These are phyloP conservation scores for Cytospora piceicola DNA, from an alignment of 2,329 filamentous ascomycete genomes.

Conservation along the genomic window DNA sequence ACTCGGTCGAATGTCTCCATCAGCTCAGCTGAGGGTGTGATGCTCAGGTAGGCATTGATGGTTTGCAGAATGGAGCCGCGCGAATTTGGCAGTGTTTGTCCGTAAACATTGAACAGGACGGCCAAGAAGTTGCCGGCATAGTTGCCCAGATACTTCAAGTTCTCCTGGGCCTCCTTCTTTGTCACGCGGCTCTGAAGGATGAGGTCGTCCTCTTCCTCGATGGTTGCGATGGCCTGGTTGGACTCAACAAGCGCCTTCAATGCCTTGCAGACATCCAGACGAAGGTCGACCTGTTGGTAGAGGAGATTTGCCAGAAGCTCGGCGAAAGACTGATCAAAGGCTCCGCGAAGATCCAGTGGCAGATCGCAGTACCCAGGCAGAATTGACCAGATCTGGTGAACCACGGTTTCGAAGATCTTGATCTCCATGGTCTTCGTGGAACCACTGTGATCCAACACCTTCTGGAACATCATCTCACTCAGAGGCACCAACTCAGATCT, in stretches of 20 bases:
- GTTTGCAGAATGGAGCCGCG: conserved; percentile 89
- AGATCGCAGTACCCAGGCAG: conserved; percentile 94
- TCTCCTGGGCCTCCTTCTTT: conserved; percentile 74
- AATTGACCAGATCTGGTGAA: conserved; percentile 93
- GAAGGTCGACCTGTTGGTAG: conserved; percentile 87
- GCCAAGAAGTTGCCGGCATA: conserved; percentile 90
- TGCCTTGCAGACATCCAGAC: conserved; percentile 83
- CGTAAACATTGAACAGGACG: conserved; percentile 99
- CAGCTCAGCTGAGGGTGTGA: conserved; percentile 77
- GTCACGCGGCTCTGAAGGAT: conserved; percentile 78
- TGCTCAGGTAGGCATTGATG: conserved; percentile 92
- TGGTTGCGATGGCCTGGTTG: conserved; percentile 76
- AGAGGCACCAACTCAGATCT: conserved; percentile 83
- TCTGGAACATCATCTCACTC: conserved; percentile 88
- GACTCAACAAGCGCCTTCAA: conserved; percentile 89
- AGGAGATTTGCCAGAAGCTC: conserved; percentile 89
- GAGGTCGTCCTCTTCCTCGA: conserved; percentile 73
- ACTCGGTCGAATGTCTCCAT: conserved; percentile 89
- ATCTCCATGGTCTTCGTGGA: conserved; percentile 92
- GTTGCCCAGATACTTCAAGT: conserved; percentile 76
- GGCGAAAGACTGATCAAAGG: conserved; percentile 87
- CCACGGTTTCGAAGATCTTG: conserved; percentile 96
- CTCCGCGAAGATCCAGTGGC: conserved; percentile 73
- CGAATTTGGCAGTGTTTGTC: conserved; percentile 90
- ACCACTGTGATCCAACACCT: conserved; percentile 78